Evolutionary conservation across 106 monocot species (phyloP).

Genomic region (Triglochin maritima): DNA sequence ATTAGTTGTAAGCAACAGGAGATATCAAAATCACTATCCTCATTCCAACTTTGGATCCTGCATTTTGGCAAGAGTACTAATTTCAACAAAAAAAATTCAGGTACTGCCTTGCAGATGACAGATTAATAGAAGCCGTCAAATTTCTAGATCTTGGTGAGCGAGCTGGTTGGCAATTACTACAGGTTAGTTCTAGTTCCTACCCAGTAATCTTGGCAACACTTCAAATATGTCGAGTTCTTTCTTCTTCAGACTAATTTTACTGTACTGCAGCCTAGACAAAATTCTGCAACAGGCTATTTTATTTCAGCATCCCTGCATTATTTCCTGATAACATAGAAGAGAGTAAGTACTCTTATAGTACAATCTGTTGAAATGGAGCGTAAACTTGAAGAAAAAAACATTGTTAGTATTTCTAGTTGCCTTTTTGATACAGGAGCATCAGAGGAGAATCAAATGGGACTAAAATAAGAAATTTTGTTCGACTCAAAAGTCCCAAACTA

Average conservation of each 20-base stretch:
- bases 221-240: neutral
- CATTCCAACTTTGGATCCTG: too few species aligned
- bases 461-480: too few species aligned
- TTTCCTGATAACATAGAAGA: too few species aligned
- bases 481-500: too few species aligned
- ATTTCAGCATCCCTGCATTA: too few species aligned
- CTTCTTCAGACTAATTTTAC: neutral
- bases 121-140: constrained; percentile 70
- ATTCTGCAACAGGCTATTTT: too few species aligned
- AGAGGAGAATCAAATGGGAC: neutral
- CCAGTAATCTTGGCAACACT: neutral
- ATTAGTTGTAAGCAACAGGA: too few species aligned
- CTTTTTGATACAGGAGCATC: neutral
- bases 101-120: constrained; percentile 91
- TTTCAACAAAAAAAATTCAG: constrained; percentile 13
- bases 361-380: neutral
- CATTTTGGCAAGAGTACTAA: too few species aligned
- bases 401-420: neutral
- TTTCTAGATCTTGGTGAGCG: constrained; percentile 81
- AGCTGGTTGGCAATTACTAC: constrained; percentile 93
- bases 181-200: constrained; percentile 31
- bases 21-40: too few species aligned
- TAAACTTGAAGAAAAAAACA: neutral
- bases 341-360: too few species aligned
- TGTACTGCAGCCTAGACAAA: neutral